These are phyloP conservation scores for Aspergillus pseudotamarii DNA, from an alignment of 2,329 filamentous ascomycete genomes.

Conservation along the genomic window DNA sequence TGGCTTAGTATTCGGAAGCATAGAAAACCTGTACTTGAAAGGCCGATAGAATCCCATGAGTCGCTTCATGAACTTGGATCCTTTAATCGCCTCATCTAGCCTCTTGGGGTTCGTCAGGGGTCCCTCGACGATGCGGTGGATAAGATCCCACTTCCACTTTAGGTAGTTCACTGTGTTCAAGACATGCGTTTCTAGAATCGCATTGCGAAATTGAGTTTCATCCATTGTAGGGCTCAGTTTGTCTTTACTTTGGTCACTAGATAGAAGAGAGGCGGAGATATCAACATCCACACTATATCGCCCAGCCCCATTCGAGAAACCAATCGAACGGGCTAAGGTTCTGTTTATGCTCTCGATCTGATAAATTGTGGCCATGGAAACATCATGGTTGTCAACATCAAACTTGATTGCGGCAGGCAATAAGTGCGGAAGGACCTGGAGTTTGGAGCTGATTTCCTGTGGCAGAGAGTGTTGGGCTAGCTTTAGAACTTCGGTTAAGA, in stretches of 20 bases:
- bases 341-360: conserved; percentile 97
- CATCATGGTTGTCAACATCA: conserved; percentile 70
- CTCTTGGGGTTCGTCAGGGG: conserved; percentile 88
- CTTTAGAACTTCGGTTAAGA: conserved; percentile 90
- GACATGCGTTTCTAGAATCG: conserved; percentile 75
- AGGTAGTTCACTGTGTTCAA: conserved; percentile 84
- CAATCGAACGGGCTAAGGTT: conserved; percentile 79
- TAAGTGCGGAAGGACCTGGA: conserved; percentile 86
- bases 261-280: conserved; percentile 45
- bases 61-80: conserved; percentile 93
- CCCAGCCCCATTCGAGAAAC: conserved; percentile 42
- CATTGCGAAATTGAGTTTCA: conserved; percentile 63
- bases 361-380: conserved; percentile 88
- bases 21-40: conserved; percentile 94
- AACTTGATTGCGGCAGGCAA: conserved; percentile 77
- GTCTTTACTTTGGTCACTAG: conserved; percentile 49
- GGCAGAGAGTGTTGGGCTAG: conserved; percentile 85
- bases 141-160: conserved; percentile 98
- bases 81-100: conserved; percentile 90
- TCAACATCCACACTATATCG: conserved; percentile 49
- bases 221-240: conserved; percentile 66
- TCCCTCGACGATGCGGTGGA: conserved; percentile 87
- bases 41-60: conserved; percentile 93
- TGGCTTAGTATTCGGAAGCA: conserved; percentile 84
- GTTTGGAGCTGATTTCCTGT: conserved; percentile 74